A percentile compares a stretch with the other conserved stretches of the same genome.
Conservation (phyloP, 495 filamentous ascomycete genomes). For the Penicillium malachiteum region DNA sequence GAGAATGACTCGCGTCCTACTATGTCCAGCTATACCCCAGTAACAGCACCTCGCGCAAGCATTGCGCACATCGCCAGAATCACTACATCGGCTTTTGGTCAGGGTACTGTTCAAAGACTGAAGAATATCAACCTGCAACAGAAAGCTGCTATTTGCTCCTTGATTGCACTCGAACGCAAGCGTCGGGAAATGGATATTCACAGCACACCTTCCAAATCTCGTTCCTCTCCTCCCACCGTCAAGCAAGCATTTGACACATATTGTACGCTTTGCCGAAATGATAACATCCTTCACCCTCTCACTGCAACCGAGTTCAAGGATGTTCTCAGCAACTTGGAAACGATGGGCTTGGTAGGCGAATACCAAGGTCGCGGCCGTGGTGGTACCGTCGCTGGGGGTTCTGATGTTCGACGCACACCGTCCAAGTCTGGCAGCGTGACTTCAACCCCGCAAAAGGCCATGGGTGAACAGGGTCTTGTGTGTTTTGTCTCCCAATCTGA, state of each 20-base stretch:
- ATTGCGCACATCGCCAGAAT: slow-evolving; percentile 90
- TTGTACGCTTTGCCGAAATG: slow-evolving; percentile 71
- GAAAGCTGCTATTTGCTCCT: slow-evolving; percentile 88
- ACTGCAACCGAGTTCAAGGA: slow-evolving; percentile 90
- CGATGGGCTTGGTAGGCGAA: slow-evolving; percentile 73
- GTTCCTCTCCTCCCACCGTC: slow-evolving; percentile 63
- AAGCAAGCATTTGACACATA: slow-evolving; percentile 80
- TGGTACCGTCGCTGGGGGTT: slow-evolving; percentile 51
- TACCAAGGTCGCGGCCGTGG: slow-evolving; percentile 70
- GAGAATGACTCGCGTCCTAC: slow-evolving; percentile 22
- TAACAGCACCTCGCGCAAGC: slow-evolving; percentile 84
- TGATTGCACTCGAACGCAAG: slow-evolving; percentile 74
- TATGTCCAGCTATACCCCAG: slow-evolving; percentile 56
- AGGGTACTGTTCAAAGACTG: slow-evolving; percentile 78
- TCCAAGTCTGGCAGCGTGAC: slow-evolving; percentile 54
- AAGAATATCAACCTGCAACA: slow-evolving; percentile 90
- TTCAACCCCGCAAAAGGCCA: slow-evolving; percentile 42
- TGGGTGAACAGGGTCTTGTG: slow-evolving; percentile 69
- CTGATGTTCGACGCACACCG: slow-evolving; percentile 52
- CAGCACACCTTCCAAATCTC: slow-evolving; percentile 58
- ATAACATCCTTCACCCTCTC: slow-evolving; percentile 81
- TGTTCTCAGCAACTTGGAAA: slow-evolving; percentile 86
- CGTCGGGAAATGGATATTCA: slow-evolving; percentile 38
- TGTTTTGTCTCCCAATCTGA: slow-evolving; percentile 79
- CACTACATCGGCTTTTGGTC: slow-evolving; percentile 80